phyloP scores from a whole-genome alignment of 805 yeast species.

The Saccharomycopsis sp. region DNA sequence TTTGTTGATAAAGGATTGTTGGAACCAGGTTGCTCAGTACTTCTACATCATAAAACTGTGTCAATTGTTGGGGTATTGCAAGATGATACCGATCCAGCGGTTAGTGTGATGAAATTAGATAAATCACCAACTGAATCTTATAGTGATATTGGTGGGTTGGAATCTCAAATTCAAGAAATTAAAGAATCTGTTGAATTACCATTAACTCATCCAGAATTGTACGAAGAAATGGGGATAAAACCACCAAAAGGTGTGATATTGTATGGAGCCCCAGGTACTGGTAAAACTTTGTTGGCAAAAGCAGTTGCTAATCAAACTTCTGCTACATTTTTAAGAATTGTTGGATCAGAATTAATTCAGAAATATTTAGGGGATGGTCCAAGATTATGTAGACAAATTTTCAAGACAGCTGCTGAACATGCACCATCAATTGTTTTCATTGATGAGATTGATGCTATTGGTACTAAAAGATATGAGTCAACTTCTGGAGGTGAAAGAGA shows the following conservation, averaged over 20 bases:
- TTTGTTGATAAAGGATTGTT: conserved; percentile 94
- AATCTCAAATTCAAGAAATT: conserved; percentile 92
- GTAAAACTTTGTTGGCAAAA: conserved; percentile 89
- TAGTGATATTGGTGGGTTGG: conserved; percentile 96
- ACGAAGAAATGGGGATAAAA: conserved; percentile 97
- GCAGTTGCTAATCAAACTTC: conserved; percentile 98
- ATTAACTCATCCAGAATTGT: conserved; percentile 90
- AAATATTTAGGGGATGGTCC: conserved; percentile 98
- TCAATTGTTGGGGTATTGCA: conserved; percentile 96
- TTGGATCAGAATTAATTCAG: conserved; percentile 94
- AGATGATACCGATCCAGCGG: conserved; percentile 98
- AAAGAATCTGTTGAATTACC: conserved; percentile 97
- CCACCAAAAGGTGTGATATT: conserved; percentile 97
- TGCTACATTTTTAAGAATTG: conserved; percentile 92
- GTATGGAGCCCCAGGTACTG: conserved; percentile 98
- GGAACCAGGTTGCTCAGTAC: conserved; percentile 95
- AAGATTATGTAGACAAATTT: conserved; percentile 84
- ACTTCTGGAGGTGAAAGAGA: conserved; percentile 89
- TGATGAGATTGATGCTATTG: conserved; percentile 98
- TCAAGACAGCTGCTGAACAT: conserved; percentile 93
- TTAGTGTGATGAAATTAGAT: conserved; percentile 94
- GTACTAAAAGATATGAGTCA: conserved; percentile 91
- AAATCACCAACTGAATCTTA: conserved; percentile 96
- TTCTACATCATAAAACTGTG: conserved; percentile 92
- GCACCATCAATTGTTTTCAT: conserved; percentile 98